Base-by-base conservation (phyloP, 2,329 filamentous ascomycete species). In the Fusarium albidum region DNA sequence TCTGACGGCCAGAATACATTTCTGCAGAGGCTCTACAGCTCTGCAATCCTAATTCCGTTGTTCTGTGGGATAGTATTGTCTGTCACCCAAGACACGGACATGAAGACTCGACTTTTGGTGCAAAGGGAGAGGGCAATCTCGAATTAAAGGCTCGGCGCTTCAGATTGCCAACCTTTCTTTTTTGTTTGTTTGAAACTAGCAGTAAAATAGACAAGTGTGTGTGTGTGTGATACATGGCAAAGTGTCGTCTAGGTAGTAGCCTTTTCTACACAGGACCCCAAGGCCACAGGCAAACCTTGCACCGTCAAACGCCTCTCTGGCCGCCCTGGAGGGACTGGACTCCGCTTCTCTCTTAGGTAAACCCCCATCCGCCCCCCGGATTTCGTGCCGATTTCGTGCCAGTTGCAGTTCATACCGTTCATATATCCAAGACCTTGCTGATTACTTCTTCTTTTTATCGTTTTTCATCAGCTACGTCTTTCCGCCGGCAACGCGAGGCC, bases 381-480 rank as follows among this genome's bases (percentile, higher is more conserved):
- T 56, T 46, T 46, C 51, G 50, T 35, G 11, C 39, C 15, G 25
- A 15, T 41, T 40, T 32, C 27, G 37, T 47, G 35, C 42, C 56
- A 55, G 45, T 63, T 60, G 59, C 45, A 57, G 45, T 55, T 67
- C 63, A 59, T 68, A 53, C 49, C 58, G 49, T 61, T 68, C 64
- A 55, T 65, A 65, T 66, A 66, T 61, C 63, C 64, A 65, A 64
- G 60, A 56, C 54, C 51, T 57, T 42, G 50, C 59, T 54, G 44
- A 37, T 46, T 50, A 52, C 37, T 46, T 32, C 49, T 53, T 47
- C 44, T 41, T 47, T 41, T n/a, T n/a, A n/a, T n/a, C n/a, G n/a
- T n/a, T n/a, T n/a, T n/a, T n/a, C n/a, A n/a, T n/a, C 52, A 73
- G 63, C 67, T 69, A 38, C 54, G 58, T 61, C 58, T 68, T 66